These are phyloP conservation scores for Fusarium miscanthi DNA, from an alignment of 2,329 filamentous ascomycete genomes.

Conservation along the genomic window DNA sequence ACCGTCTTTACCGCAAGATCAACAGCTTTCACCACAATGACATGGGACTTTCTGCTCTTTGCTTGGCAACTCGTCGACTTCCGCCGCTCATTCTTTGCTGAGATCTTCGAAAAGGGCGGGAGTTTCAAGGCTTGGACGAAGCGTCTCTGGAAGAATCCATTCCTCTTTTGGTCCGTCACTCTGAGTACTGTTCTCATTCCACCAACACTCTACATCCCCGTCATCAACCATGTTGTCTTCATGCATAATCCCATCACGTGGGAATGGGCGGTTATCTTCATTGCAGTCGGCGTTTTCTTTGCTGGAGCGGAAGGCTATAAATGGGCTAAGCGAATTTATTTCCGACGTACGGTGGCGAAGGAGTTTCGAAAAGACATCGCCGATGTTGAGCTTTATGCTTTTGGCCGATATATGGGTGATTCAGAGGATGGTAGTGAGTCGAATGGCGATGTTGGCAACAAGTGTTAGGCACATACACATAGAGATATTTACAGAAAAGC, in stretches of 20 bases:
- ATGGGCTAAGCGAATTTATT: conserved; percentile 69
- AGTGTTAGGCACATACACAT: neutral
- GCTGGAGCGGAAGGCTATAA: conserved; percentile 74
- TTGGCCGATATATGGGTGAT: conserved; percentile 27
- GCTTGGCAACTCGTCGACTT: conserved; percentile 77
- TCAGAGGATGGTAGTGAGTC: conserved; percentile 26
- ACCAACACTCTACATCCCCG: conserved; percentile 74
- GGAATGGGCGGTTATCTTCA: conserved; percentile 77
- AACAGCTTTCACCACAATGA: conserved; percentile 74
- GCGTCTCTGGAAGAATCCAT: conserved; percentile 66
- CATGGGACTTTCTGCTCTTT: conserved; percentile 75
- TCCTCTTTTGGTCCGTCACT: conserved; percentile 62
- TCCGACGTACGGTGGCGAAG: conserved; percentile 50
- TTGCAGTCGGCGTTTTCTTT: conserved; percentile 71
- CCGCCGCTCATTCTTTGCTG: conserved; percentile 73
- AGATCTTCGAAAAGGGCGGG: conserved; percentile 59
- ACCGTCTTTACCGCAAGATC: conserved; percentile 72
- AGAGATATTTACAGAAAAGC: neutral
- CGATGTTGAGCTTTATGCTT: conserved; percentile 39
- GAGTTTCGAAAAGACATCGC: conserved; percentile 37
- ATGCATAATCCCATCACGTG: conserved; percentile 72
- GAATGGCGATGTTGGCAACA: conserved; percentile 5
- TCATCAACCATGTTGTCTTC: conserved; percentile 73
- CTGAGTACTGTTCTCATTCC: conserved; percentile 67
- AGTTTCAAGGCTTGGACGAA: conserved; percentile 63